Evolutionary conservation across 345 rosid genomes (phyloP).

Genomic region (Brassica rapa): DNA sequence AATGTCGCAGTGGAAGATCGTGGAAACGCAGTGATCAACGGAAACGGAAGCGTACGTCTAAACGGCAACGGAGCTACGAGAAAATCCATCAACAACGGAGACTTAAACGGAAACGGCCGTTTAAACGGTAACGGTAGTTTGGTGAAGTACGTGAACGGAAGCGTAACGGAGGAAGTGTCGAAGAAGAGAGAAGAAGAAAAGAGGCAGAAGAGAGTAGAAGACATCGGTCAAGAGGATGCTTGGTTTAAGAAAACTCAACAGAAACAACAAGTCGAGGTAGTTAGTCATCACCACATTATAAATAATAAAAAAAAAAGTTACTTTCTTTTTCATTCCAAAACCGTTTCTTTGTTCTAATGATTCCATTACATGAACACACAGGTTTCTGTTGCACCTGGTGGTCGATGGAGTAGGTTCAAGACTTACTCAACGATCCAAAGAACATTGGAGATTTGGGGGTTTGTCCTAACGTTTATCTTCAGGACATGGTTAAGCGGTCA

Average conservation of each 20-base stretch:
- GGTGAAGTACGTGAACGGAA: conserved; percentile 57
- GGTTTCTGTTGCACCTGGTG: conserved; percentile 98
- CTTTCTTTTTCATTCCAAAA: neutral
- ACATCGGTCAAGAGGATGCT: conserved; percentile 92
- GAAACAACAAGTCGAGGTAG: conserved; percentile 62
- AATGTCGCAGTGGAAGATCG: conserved; percentile 58
- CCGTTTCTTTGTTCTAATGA: neutral
- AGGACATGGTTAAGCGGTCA: conserved; percentile 80
- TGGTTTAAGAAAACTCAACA: conserved; percentile 71
- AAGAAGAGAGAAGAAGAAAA: conserved; percentile 52
- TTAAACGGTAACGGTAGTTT: conserved; percentile 62
- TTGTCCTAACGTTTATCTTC: conserved; percentile 67
- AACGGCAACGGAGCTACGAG: conserved; percentile 47
- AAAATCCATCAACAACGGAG: conserved; percentile 27
- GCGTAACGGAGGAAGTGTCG: conserved; percentile 26
- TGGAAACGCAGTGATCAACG: conserved; percentile 43
- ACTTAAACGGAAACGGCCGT: conserved; percentile 32
- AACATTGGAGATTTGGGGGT: conserved; percentile 97
- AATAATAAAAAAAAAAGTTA: neutral
- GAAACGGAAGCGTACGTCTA: conserved; percentile 40
- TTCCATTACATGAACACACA: conserved; percentile 30
- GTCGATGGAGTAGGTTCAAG: conserved; percentile 96
- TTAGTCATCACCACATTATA: too few species aligned
- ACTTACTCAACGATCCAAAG: conserved; percentile 92
- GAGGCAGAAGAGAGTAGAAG: conserved; percentile 88